Percentiles rank a stretch among this genome's conserved stretches.
phyloP scores from a whole-genome alignment of 1,284 basidiomycete genomes.

The Malassezia restricta region DNA sequence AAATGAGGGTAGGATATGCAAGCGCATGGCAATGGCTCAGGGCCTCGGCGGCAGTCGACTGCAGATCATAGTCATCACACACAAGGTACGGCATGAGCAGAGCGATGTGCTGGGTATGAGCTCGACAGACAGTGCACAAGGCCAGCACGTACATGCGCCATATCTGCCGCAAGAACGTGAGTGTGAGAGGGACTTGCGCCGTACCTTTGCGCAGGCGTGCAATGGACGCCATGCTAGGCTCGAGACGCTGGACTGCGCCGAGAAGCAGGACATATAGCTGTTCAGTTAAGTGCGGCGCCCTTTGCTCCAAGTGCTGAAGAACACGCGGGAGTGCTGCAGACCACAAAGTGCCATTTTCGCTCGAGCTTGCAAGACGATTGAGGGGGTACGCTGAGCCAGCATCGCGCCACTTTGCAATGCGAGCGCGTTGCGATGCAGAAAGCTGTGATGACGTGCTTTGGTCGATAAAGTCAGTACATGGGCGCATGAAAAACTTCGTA shows the following conservation, averaged over 20 bases:
- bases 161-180: slow-evolving; percentile 3
- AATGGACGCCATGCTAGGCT: slow-evolving; percentile 3
- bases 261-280: not conserved
- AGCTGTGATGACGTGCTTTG: slow-evolving; percentile 21
- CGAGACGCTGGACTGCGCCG: not conserved
- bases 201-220: not conserved
- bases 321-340: slow-evolving; percentile 47
- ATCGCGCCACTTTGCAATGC: slow-evolving; percentile 22
- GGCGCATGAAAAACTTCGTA: not conserved
- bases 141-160: slow-evolving; percentile 8
- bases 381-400: slow-evolving; percentile 12
- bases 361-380: slow-evolving; percentile 47
- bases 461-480: slow-evolving; percentile 10
- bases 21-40: slow-evolving; percentile 1
- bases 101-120: not conserved
- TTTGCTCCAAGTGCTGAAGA: not conserved
- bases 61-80: slow-evolving; percentile 4
- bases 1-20: not conserved
- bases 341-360: slow-evolving; percentile 48
- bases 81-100: slow-evolving; percentile 9
- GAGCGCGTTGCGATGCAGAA: slow-evolving; percentile 24
- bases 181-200: not conserved
- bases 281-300: not conserved
- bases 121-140: slow-evolving; percentile 5
- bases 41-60: slow-evolving; percentile 5